Conservation (phyloP, 208 protist genomes). For the Leishmania mexicana region DNA sequence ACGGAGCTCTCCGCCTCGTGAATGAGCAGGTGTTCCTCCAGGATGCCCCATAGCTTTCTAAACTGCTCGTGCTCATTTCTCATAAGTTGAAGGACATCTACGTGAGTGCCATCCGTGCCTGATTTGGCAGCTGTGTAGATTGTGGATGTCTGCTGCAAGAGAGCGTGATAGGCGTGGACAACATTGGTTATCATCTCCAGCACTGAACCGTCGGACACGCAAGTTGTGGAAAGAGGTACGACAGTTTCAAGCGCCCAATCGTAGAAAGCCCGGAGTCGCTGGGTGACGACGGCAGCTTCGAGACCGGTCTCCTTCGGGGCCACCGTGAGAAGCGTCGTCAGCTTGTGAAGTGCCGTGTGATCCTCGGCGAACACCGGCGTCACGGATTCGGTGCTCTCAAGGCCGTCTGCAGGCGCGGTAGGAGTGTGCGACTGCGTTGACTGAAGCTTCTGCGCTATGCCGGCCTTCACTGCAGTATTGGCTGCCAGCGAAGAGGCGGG, state of each 20-base stretch:
- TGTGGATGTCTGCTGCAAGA: conserved; percentile 1
- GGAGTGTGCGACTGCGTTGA: not conserved
- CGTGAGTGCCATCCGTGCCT: not conserved
- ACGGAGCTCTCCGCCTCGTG: not conserved
- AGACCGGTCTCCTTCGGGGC: conserved; percentile 2
- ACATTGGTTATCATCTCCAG: conserved; percentile 17
- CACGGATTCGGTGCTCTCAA: not conserved
- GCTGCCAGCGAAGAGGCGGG: not conserved
- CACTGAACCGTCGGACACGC: not conserved
- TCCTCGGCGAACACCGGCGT: not conserved
- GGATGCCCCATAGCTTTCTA: not conserved
- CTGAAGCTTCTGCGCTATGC: not conserved
- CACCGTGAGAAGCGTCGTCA: not conserved
- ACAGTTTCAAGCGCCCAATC: conserved; percentile 12
- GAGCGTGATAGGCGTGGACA: conserved; percentile 11
- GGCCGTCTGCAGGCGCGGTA: not conserved
- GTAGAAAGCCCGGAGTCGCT: conserved; percentile 26
- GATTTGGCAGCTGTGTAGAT: not conserved
- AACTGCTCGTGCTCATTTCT: not conserved
- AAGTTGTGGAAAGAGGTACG: conserved; percentile 8
- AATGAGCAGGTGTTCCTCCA: conserved; percentile 3
- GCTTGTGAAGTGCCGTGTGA: not conserved
- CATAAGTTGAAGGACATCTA: not conserved
- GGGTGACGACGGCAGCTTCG: not conserved
- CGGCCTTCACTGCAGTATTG: not conserved